Percentiles rank a stretch among this genome's conserved stretches.
phyloP scores from a whole-genome alignment of 148 eudicot species.

The Diospyros kaki region DNA sequence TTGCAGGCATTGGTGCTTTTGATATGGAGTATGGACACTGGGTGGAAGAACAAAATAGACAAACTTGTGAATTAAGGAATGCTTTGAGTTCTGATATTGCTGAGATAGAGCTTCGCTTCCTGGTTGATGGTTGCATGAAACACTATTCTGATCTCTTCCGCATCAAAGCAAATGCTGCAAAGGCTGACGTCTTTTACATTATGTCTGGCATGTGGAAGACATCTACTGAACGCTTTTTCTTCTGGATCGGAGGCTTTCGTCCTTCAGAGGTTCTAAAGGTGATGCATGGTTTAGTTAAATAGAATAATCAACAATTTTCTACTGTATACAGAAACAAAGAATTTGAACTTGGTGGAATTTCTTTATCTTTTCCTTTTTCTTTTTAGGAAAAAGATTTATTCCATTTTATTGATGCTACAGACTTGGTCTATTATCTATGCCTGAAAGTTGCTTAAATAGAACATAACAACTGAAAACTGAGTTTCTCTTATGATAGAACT shows the following conservation, averaged over 20 bases:
- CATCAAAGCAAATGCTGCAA: conserved; percentile 74
- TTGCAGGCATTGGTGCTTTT: conserved; percentile 65
- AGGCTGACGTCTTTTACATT: conserved; percentile 69
- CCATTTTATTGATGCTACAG: background rate
- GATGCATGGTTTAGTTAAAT: conserved; percentile 5
- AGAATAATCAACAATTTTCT: background rate
- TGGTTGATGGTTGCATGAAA: conserved; percentile 62
- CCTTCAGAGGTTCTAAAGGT: conserved; percentile 94
- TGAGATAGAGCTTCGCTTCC: conserved; percentile 52
- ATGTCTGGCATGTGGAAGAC: conserved; percentile 94
- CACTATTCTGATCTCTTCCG: conserved; percentile 74
- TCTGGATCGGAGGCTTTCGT: conserved; percentile 97
- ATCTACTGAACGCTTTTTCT: conserved; percentile 77
- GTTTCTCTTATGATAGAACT: no score
- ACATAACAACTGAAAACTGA: background rate
- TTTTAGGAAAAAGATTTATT: background rate
- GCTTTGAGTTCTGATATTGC: conserved; percentile 46
- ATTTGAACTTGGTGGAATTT: conserved; percentile 7
- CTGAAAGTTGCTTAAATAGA: background rate
- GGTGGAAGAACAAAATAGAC: conserved; percentile 78
- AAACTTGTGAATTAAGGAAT: conserved; percentile 45
- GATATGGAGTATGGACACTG: conserved; percentile 76
- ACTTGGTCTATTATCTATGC: background rate
- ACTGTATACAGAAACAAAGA: background rate
- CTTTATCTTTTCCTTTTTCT: background rate